Conservation (phyloP, 805 yeast species). For the Candida easanensis region DNA sequence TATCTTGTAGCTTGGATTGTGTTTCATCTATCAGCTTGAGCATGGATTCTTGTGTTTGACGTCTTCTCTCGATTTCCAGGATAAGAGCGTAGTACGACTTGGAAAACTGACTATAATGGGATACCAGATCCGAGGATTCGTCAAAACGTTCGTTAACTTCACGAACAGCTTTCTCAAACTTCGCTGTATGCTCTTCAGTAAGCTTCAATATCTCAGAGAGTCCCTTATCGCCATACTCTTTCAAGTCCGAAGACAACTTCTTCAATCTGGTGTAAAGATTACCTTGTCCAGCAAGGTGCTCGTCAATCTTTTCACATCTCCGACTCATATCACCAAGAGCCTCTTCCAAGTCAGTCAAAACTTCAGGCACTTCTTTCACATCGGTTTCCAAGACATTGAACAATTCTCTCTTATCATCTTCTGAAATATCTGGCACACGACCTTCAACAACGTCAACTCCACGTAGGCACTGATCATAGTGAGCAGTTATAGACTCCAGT, state of each 20-base stretch:
- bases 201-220: constrained; percentile 11
- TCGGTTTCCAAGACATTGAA: constrained; percentile 50
- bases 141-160: constrained; percentile 20
- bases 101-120: constrained; percentile 50
- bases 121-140: constrained; percentile 34
- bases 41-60: constrained; percentile 39
- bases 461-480: constrained; percentile 73
- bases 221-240: constrained; percentile 22
- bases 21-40: constrained; percentile 39
- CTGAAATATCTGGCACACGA: constrained; percentile 26
- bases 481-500: constrained; percentile 70
- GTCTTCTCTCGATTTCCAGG: constrained; percentile 52
- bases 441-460: constrained; percentile 38
- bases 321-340: constrained; percentile 31
- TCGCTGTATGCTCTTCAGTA: constrained; percentile 14
- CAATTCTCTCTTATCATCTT: constrained; percentile 36
- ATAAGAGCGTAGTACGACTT: constrained; percentile 50
- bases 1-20: constrained; percentile 34
- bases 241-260: constrained; percentile 22
- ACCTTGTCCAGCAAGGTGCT: constrained; percentile 12
- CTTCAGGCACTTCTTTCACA: constrained; percentile 53
- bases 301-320: constrained; percentile 24
- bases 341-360: constrained; percentile 45
- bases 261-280: constrained; percentile 20
- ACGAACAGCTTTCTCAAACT: constrained; percentile 4